phyloP scores from a whole-genome alignment of 768 basidiomycete genomes.

The Tulasnella sp. region DNA sequence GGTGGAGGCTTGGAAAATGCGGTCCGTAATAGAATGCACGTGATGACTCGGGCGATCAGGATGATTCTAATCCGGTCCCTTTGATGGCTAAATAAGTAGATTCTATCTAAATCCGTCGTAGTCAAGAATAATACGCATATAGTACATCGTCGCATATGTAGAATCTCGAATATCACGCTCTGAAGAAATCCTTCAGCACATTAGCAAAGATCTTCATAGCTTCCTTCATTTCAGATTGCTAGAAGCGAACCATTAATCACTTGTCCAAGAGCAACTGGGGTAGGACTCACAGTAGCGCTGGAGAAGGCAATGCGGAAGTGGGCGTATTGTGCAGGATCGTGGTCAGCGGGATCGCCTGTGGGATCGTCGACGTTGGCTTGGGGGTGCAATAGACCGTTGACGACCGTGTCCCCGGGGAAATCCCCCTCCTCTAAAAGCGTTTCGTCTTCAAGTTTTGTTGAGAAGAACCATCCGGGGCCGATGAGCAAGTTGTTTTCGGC shows the following conservation, averaged over 20 bases:
- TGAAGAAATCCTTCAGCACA: slow-evolving; percentile 35
- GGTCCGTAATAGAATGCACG: slow-evolving; percentile 14
- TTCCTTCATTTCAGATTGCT: slow-evolving; percentile 35
- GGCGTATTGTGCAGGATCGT: slow-evolving; percentile 38
- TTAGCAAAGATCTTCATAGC: slow-evolving; percentile 36
- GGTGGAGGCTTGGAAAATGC: slow-evolving; percentile 21
- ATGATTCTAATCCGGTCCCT: neutral
- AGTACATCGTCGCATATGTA: neutral
- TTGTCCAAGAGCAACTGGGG: neutral
- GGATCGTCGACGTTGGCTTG: neutral
- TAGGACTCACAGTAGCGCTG: slow-evolving; percentile 41
- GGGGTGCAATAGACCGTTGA: slow-evolving; percentile 32
- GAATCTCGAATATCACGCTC: neutral
- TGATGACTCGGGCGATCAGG: slow-evolving; percentile 19
- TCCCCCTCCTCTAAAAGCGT: slow-evolving; percentile 33
- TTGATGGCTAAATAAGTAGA: too few relatives aligned
- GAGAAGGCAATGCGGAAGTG: slow-evolving; percentile 47
- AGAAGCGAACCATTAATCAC: neutral
- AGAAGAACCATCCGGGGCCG: slow-evolving; percentile 59
- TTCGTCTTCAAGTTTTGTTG: slow-evolving; percentile 38
- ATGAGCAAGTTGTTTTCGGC: slow-evolving; percentile 66
- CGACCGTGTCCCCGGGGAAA: neutral
- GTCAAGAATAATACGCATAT: slow-evolving; percentile 3
- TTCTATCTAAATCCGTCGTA: neutral
- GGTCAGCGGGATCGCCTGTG: neutral